Evolutionary conservation across 495 filamentous ascomycete genomes (phyloP).

Genomic region (Neurospora africana): DNA sequence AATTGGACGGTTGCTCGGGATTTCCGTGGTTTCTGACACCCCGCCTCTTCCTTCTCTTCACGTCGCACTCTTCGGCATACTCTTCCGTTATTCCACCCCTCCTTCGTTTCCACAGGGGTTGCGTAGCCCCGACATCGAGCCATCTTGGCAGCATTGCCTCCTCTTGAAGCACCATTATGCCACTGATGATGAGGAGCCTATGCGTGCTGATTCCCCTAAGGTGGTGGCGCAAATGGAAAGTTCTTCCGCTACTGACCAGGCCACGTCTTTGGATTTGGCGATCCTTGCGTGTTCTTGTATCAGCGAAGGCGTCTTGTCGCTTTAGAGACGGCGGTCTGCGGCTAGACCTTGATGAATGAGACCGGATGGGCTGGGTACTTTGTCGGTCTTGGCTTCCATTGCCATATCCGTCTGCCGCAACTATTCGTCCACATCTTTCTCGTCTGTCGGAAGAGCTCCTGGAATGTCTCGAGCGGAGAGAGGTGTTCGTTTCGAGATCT

Average conservation of each 20-base stretch:
- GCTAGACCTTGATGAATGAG: neutral
- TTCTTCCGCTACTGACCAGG: neutral
- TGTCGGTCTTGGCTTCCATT: neutral
- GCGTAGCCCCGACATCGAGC: neutral
- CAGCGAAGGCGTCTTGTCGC: neutral
- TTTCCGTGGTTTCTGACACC: neutral
- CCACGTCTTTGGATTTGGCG: neutral
- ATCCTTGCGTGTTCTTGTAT: neutral
- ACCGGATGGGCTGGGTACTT: neutral
- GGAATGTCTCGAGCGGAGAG: neutral
- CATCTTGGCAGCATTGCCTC: neutral
- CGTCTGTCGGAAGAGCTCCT: neutral
- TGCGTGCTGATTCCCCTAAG: neutral
- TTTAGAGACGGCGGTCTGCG: neutral
- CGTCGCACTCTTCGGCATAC: neutral
- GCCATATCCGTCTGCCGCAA: neutral
- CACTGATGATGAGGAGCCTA: neutral
- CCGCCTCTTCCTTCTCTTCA: neutral
- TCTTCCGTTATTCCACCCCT: neutral
- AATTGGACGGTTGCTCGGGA: neutral
- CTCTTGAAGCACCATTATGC: neutral
- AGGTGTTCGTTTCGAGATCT: neutral
- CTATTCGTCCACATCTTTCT: neutral
- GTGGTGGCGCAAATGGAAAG: neutral
- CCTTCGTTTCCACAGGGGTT: neutral